Percentiles rank a stretch among this genome's conserved stretches.
phyloP scores from a whole-genome alignment of 2,329 filamentous ascomycete species.

The Phialocephala subalpina region DNA sequence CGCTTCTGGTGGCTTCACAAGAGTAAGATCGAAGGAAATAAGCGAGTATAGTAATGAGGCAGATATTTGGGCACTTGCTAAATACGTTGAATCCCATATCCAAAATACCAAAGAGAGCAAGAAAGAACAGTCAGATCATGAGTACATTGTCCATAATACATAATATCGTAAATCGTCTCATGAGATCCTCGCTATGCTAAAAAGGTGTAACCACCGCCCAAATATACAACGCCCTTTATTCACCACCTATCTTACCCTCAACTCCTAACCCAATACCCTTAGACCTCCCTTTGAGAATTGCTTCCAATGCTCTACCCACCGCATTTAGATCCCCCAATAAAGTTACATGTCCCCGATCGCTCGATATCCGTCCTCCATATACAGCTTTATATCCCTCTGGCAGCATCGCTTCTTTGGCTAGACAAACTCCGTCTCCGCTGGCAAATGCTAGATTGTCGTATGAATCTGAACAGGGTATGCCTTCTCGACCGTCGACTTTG shows the following conservation, averaged over 20 bases:
- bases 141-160: background rate
- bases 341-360: constrained; percentile 86
- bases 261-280: constrained; percentile 76
- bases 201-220: background rate
- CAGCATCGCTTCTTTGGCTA: constrained; percentile 86
- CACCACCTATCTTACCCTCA: constrained; percentile 8
- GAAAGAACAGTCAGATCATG: background rate
- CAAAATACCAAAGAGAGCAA: no score
- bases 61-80: no score
- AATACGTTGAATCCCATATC: no score
- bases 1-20: no score
- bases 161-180: background rate
- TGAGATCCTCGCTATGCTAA: constrained; percentile 2
- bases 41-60: no score
- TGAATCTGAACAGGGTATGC: constrained; percentile 77
- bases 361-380: constrained; percentile 77
- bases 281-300: constrained; percentile 69
- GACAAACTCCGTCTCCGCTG: constrained; percentile 87
- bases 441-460: constrained; percentile 91
- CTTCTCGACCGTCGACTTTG: constrained; percentile 75
- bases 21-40: no score
- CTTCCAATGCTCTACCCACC: constrained; percentile 77
- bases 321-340: constrained; percentile 85
- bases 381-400: constrained; percentile 81
- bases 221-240: constrained; percentile 8